phyloP scores from a whole-genome alignment of 1,284 basidiomycete species.

The Pseudozyma sp. region DNA sequence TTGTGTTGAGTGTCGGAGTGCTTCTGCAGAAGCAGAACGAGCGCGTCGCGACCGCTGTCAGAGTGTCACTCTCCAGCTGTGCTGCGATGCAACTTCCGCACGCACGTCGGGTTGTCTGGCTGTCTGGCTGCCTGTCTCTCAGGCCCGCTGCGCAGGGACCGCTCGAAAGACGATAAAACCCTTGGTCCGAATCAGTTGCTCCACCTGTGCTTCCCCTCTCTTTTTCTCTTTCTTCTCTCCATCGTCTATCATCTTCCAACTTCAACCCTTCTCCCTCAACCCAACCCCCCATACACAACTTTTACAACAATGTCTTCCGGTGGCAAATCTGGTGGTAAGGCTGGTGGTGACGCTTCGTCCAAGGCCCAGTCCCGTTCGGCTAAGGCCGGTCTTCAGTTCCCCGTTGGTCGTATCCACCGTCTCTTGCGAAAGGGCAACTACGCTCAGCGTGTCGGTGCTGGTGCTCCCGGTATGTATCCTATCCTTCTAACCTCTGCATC shows the following conservation, averaged over 20 bases:
- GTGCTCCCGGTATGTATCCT: slow-evolving; percentile 79
- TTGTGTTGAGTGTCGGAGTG: slow-evolving; percentile 1
- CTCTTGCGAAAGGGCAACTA: slow-evolving; percentile 91
- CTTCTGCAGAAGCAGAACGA: not conserved
- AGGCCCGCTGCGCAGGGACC: slow-evolving; percentile 8
- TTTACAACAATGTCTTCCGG: slow-evolving; percentile 65
- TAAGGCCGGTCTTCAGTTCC: slow-evolving; percentile 81
- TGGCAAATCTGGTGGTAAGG: slow-evolving; percentile 71
- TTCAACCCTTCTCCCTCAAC: slow-evolving; percentile 10
- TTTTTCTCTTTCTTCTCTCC: slow-evolving; percentile 14
- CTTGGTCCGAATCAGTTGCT: slow-evolving; percentile 33
- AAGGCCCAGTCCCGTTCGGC: slow-evolving; percentile 80
- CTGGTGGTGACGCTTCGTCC: slow-evolving; percentile 69
- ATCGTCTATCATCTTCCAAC: slow-evolving; percentile 10
- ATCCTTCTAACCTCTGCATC: no score
- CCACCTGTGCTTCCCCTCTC: slow-evolving; percentile 18
- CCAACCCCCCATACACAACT: slow-evolving; percentile 15
- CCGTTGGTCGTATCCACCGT: slow-evolving; percentile 93
- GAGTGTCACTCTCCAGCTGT: not conserved
- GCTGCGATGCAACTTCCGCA: not conserved
- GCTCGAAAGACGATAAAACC: slow-evolving; percentile 41
- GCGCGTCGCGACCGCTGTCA: slow-evolving; percentile 4
- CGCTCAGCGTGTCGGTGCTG: slow-evolving; percentile 80
- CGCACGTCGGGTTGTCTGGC: not conserved
- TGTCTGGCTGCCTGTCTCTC: slow-evolving; percentile 5